Conservation (phyloP, 1,284 basidiomycete species). For the Puccinia horiana region DNA sequence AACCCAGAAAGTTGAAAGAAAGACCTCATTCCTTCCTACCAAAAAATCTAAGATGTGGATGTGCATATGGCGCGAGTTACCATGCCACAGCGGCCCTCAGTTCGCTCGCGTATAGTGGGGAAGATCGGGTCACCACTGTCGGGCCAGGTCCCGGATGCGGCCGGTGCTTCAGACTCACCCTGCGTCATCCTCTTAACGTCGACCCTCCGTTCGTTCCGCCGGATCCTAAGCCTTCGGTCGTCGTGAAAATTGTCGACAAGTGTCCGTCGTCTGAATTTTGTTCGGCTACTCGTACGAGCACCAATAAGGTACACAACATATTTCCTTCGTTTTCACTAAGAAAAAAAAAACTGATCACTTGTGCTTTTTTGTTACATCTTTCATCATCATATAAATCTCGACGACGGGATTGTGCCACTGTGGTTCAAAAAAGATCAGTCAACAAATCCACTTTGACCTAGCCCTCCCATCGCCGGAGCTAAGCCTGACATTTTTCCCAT, state of each 20-base stretch:
- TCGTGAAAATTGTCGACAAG: slow-evolving; percentile 44
- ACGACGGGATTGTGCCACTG: too few species aligned
- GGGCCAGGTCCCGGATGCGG: slow-evolving; percentile 38
- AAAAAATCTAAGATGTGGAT: slow-evolving; percentile 25
- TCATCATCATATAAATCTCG: neutral
- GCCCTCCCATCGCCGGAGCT: slow-evolving; percentile 41
- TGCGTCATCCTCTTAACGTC: neutral
- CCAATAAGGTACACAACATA: slow-evolving; percentile 4
- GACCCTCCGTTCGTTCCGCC: slow-evolving; percentile 16
- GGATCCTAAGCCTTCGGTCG: slow-evolving; percentile 34
- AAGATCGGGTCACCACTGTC: neutral
- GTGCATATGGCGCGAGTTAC: slow-evolving; percentile 27
- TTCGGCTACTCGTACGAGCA: slow-evolving; percentile 11
- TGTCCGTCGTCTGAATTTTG: slow-evolving; percentile 42
- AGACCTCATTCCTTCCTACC: too few species aligned
- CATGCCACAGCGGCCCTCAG: slow-evolving; percentile 40
- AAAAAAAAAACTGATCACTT: neutral
- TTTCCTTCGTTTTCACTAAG: neutral
- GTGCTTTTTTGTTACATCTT: neutral
- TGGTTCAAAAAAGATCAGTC: neutral
- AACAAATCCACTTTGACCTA: slow-evolving; percentile 37
- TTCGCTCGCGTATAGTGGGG: slow-evolving; percentile 36
- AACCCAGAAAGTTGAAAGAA: neutral
- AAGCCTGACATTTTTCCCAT: slow-evolving; percentile 40
- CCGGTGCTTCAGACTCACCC: slow-evolving; percentile 31